Evolutionary conservation across 2,329 filamentous ascomycete species (phyloP), one percentile per base, ranked within the genome.

Genomic region (Aureobasidium sp.): DNA sequence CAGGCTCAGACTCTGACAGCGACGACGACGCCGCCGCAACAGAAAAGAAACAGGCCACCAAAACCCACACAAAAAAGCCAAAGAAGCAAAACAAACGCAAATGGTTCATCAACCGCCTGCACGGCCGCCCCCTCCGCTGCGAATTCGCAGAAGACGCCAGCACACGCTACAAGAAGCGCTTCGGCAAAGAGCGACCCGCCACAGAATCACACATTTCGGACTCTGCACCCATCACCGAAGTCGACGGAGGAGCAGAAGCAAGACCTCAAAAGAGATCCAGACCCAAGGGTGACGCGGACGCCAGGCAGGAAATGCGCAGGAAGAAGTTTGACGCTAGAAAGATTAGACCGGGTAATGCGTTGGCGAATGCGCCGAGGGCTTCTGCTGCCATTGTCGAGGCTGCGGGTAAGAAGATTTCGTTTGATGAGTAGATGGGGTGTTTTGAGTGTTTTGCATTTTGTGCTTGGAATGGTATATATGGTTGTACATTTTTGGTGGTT

Each of bases 141-240:
- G 93, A 99, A 74, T 91, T 93, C 70, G 94, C 94, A 22, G 94
- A 99, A 77, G 94, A 97, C 74, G 86, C 92, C 63, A 86, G 90
- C 68, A 85, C 85, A 37, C 81, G 94, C 63, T 99, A 99, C 76
- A 93, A 93, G 79, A 99, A 97, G 81, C 85, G 94, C 1, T 97
- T 89, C 71, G 89, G 90, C 66, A 93, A 92, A 74, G 44, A 60
- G 17, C 14, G 44, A 8, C 57, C 57, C 5, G 22, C 44, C 36
- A 25, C 29, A 14, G 82, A 81, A 36, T 63, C 58, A n/a, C 45
- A 48, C 45, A 25, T 20, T 7, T 29, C 63, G 1, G 67, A 69
- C 6, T 37, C 41, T 63, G 68, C 65, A 67, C 68, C 48, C 29
- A 56, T 53, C 29, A 53, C 63, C 56, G 66, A 68, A 39, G 67